phyloP scores from a whole-genome alignment of 2,329 filamentous ascomycete genomes.

The Penicillium brevicompactum region DNA sequence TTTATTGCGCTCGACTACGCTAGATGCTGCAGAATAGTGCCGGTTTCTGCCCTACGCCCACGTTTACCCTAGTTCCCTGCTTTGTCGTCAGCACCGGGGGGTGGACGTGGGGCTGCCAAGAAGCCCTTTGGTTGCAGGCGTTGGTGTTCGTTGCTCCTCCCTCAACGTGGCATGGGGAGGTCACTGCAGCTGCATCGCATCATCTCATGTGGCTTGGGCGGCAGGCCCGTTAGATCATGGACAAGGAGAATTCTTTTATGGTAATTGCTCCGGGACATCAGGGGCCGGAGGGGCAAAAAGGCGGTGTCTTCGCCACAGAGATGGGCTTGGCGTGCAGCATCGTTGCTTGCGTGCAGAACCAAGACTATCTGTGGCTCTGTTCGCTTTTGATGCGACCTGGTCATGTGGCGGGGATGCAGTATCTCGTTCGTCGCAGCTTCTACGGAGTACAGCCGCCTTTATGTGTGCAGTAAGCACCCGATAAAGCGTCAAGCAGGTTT shows the following conservation, averaged over 20 bases:
- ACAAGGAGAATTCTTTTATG: conserved; percentile 1
- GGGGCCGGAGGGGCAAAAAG: conserved; percentile 18
- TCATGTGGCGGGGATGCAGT: conserved; percentile 3
- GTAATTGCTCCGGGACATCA: background rate
- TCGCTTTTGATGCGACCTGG: conserved; percentile 6
- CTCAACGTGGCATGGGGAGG: conserved; percentile 20
- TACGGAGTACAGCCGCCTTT: background rate
- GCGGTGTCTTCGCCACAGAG: conserved; percentile 25
- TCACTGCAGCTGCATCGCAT: conserved; percentile 17
- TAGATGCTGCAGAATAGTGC: background rate
- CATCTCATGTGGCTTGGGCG: conserved; percentile 11
- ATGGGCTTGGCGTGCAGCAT: conserved; percentile 19
- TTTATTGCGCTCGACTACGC: background rate
- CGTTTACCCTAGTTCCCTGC: conserved; percentile 5
- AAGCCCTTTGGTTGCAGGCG: conserved; percentile 1
- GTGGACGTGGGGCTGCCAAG: conserved; percentile 18
- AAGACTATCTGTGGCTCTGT: conserved; percentile 19
- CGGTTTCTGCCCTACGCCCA: conserved; percentile 8
- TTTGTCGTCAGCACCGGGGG: conserved; percentile 6
- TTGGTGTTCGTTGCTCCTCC: conserved; percentile 2
- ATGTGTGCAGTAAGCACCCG: background rate
- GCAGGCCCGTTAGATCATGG: conserved; percentile 1
- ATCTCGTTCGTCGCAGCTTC: background rate
- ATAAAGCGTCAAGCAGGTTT: background rate
- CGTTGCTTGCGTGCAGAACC: conserved; percentile 20